These are phyloP conservation scores for Phytophthora colocasiae DNA, from an alignment of 352 stramenopile genomes.

Conservation along the genomic window DNA sequence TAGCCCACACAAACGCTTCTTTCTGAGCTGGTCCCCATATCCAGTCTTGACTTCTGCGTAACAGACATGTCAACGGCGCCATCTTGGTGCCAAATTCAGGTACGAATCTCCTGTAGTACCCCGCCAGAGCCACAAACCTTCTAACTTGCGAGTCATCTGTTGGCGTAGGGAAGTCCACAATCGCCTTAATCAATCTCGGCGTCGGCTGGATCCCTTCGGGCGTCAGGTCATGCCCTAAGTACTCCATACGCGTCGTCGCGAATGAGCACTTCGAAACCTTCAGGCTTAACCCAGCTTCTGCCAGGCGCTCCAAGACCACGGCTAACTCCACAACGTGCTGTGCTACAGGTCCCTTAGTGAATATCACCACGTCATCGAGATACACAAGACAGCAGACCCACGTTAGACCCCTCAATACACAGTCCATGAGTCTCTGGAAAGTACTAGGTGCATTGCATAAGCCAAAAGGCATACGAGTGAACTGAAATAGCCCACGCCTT, in stretches of 20 bases:
- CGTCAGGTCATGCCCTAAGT: conserved; percentile 30
- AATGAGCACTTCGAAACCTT: conserved; percentile 36
- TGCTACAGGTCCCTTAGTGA: conserved; percentile 21
- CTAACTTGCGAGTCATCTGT: conserved; percentile 7
- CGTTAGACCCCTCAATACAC: conserved; percentile 22
- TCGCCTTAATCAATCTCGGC: conserved; percentile 4
- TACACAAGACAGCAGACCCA: conserved; percentile 34
- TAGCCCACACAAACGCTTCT: conserved; percentile 26
- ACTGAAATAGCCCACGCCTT: conserved; percentile 21
- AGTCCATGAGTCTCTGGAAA: conserved; percentile 40
- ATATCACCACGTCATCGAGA: conserved; percentile 36
- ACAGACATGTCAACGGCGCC: conserved; percentile 28
- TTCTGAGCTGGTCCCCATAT: conserved; percentile 26
- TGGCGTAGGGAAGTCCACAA: conserved; percentile 15
- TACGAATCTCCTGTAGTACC: conserved; percentile 36
- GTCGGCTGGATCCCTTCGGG: conserved; percentile 9
- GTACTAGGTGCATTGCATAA: conserved; percentile 30
- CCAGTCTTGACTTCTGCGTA: conserved; percentile 25
- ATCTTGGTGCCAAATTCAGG: conserved; percentile 18
- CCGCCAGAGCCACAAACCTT: conserved; percentile 33
- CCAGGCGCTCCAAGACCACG: conserved; percentile 6
- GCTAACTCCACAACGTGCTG: conserved; percentile 28
- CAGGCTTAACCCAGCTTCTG: conserved; percentile 11
- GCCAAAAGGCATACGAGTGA: conserved; percentile 29
- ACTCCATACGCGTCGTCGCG: conserved; percentile 19